A percentile compares a stretch with the other conserved stretches of the same genome.
phyloP scores from a whole-genome alignment of 306 rosid species.

The Cyamopsis tetragonoloba region DNA sequence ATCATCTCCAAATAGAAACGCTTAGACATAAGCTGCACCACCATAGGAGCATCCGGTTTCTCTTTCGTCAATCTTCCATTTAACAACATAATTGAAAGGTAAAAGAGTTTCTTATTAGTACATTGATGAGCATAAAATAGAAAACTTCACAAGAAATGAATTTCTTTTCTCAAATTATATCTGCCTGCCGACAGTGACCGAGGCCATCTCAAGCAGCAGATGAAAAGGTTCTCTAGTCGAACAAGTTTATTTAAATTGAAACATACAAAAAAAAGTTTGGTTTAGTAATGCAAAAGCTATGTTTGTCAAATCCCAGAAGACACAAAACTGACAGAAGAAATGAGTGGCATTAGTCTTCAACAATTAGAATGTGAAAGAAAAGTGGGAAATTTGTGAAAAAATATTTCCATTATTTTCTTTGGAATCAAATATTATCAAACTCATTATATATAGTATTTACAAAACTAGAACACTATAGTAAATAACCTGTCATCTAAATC shows the following conservation, averaged over 20 bases:
- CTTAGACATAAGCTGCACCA: slow-evolving; percentile 56
- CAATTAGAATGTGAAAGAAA: neutral
- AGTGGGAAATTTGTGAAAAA: neutral
- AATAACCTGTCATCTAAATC: neutral
- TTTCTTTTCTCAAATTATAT: neutral
- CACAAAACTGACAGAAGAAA: neutral
- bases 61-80: slow-evolving; percentile 59
- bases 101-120: neutral
- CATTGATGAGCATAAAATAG: neutral
- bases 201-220: neutral
- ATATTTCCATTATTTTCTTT: neutral
- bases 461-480: neutral
- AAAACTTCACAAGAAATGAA: neutral
- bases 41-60: slow-evolving; percentile 41
- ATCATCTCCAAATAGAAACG: slow-evolving; percentile 64
- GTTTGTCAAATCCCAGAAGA: neutral
- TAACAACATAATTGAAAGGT: slow-evolving; percentile 11
- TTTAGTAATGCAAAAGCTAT: neutral
- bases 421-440: neutral
- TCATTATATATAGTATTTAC: neutral
- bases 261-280: neutral
- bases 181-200: neutral
- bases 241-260: neutral
- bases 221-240: neutral
- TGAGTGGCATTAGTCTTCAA: neutral